Base-by-base conservation (phyloP, 805 yeast genomes). In the Nakazawaea ishiwadae region DNA sequence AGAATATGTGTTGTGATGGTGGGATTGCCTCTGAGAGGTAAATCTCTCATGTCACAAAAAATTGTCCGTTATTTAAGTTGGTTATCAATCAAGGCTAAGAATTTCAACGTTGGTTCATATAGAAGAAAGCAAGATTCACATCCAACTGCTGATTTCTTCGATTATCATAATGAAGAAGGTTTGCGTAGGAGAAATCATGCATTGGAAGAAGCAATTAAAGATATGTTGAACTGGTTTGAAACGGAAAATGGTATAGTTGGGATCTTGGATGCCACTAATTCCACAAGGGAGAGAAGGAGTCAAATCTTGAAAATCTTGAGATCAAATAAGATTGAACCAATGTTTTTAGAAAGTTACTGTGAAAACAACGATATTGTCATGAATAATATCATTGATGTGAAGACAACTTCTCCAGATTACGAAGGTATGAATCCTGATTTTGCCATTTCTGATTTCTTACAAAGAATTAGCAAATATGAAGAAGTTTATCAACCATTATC, bases 261-360 rank as follows among this genome's bases (percentile, higher is more conserved):
- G 0, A 86, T 93, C 5, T 69, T 91, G 44, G 99, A 93, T 62
- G 97, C 96, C 19, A 88, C 96, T 2, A 90, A 91, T 60, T 81
- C 89, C 28, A 89, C 96, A 4, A 66, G 72, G 45, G 77, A 71
- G 35, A 75, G 95, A 53, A 73, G 99, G 51, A 68, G 69, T 19
- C 66, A 74, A 68, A 75, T 91, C 39, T 65, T 81, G 47, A 60
- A 58, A 16, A 63, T 73, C 49, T 67, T 83, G 41, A 65, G 83
- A 28, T 73, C 74, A 46, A 73, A 84, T 54, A 71, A 71, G 32
- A 81, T 93, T 44, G 91, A 87, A 59, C 95, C 98, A 1, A 78
- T 93, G 71, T 93, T 91, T 58, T 75, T 93, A 47, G 99, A 93
- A 58, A 84, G 95, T 55, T 85, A 81, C 75, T 90, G 96, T 60